Evolutionary conservation across 805 yeast species (phyloP), one percentile per base, ranked within the genome.

Genomic region (Yarrowia keelungensis): DNA sequence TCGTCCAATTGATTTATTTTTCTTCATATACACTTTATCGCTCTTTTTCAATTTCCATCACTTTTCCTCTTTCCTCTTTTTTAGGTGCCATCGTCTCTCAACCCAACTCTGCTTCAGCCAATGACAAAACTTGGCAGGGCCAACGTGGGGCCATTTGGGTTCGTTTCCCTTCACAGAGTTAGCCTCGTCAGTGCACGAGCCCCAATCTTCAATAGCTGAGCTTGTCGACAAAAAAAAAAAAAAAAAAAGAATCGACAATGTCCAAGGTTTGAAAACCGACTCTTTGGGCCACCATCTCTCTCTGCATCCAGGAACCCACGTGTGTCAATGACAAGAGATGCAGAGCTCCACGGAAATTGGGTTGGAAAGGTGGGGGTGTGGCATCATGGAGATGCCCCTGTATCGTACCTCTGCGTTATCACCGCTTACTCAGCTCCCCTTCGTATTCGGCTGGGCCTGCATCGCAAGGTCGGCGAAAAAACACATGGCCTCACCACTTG

Each of bases 311-410:
- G 19, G 16, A 5, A 14, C 38, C 56, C 56, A 50, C 56, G 56
- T 50, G 56, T 49, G 54, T 15, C 7, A 32, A 49, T 10, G 39
- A 15, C 39, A 9, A 49, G 54, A 49, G 54, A 32, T 14, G 54
- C 54, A 49, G 54, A 49, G 39, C 54, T 49, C 54, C 54, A n/a
- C 54, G 54, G 54, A 49, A 49, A 49, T 49, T 49, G 54, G 54
- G 54, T 49, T 49, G 7, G 32, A 26, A 5, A 26, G 32, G 32
- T 26, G 32, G 32, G 32, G 32, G 32, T 26, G 3, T 26, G 32
- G 32, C 7, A 26, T 26, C 32, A 5, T 26, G 32, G 19, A 19
- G 19, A 19, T 19, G 19, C 19, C 19, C 19, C 19, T 19, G 19
- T 19, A 19, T 19, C 19, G 19, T 19, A 19, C 19, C 19, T 19